phyloP scores from a whole-genome alignment of 371 early-diverging fungal species.

The Lichtheimia hyalospora region DNA sequence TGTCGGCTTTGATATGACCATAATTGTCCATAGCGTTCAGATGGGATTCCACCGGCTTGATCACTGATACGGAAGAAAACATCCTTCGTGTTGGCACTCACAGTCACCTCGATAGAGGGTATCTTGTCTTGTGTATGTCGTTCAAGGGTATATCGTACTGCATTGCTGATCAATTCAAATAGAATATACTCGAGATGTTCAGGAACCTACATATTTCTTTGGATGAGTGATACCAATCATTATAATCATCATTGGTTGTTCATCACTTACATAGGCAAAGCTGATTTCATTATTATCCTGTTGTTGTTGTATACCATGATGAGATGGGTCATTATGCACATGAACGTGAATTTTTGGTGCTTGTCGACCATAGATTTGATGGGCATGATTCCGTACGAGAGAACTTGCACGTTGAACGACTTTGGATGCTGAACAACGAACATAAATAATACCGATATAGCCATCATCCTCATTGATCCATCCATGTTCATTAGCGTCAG shows the following conservation, averaged over 20 bases:
- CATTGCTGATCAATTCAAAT: slow-evolving; percentile 91
- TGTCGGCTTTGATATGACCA: slow-evolving; percentile 76
- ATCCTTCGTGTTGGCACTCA: slow-evolving; percentile 72
- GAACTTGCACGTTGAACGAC: slow-evolving; percentile 8
- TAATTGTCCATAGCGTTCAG: slow-evolving; percentile 60
- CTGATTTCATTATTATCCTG: slow-evolving; percentile 27
- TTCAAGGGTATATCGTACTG: slow-evolving; percentile 65
- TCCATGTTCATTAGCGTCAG: slow-evolving; percentile 55
- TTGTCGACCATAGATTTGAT: slow-evolving; percentile 3
- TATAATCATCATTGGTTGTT: neutral
- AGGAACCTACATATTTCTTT: slow-evolving; percentile 47
- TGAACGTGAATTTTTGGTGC: slow-evolving; percentile 26
- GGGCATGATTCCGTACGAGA: slow-evolving; percentile 18
- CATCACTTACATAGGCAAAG: slow-evolving; percentile 46
- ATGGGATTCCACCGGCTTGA: slow-evolving; percentile 85
- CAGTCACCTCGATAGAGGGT: slow-evolving; percentile 81
- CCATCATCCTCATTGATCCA: slow-evolving; percentile 44
- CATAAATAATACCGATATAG: slow-evolving; percentile 62
- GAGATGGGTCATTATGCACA: slow-evolving; percentile 15
- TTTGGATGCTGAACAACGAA: slow-evolving; percentile 53
- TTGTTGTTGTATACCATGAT: slow-evolving; percentile 8
- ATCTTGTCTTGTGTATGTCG: slow-evolving; percentile 20
- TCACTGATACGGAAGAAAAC: slow-evolving; percentile 92
- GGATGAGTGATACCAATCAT: too few relatives aligned
- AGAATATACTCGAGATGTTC: slow-evolving; percentile 94